Evolutionary conservation across 2,329 filamentous ascomycete genomes (phyloP), one percentile per base, ranked within the genome.

Genomic region (Cladosporium sp.): DNA sequence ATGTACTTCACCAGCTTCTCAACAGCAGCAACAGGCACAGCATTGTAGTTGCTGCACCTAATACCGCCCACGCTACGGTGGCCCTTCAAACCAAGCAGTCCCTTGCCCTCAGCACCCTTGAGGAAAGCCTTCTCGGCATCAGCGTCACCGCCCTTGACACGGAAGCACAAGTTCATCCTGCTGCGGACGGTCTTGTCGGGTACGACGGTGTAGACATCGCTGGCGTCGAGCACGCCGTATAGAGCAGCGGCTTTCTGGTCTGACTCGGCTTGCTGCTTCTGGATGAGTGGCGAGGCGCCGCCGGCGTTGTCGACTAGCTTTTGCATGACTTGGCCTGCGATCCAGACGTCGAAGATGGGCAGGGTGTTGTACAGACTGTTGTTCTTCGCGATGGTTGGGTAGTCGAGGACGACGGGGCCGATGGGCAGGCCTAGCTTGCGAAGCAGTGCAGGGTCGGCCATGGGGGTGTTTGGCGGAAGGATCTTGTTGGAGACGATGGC

Each of bases 281-380:
- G 83, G 6, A 96, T 90, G 74, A 90, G 92, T 67, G 84, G 80
- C 47, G 64, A 59, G 71, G 88, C 79, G 2, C 87, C 84, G 30
- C 54, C 62, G 3, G 68, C 65, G 8, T 70, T 64, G 21, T 81
- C 75, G 15, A 96, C 83, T 0, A 97, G 85, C 69, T 86, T 88
- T 75, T 91, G 88, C 75, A 98, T 89, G 61, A 98, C 93, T 76
- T 92, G 88, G n/a, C 93, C 93, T 18, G 92, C 92, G 64, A 97
- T 87, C 82, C 90, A 98, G 44, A 97, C 91, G 77, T 94, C 93
- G 74, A 98, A 97, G 74, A 98, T 96, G 74, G 92, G 93, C 12
- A 98, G 82, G 0, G 94, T 98, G 80, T 98, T 98, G 83, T 98
- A 98, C 32, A 98, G 85, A 72, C 91, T 95, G 82, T 96, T 95